Base-by-base conservation (phyloP, 176 grass and related monocot genomes). In the Ananas comosus region DNA sequence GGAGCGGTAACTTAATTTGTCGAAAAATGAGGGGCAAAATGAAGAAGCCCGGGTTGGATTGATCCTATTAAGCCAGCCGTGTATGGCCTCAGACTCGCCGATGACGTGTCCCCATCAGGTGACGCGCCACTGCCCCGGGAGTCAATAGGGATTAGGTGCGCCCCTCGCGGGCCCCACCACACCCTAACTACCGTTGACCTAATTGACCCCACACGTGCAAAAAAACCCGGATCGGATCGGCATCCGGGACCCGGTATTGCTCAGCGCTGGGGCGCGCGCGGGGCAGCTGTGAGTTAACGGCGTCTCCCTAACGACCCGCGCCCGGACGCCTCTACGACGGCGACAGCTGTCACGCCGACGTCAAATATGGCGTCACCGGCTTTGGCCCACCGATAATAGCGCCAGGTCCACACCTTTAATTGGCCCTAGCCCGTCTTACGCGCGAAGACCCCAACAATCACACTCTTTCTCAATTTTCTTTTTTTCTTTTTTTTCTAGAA, bases 51-150 rank as follows among this genome's bases (percentile, higher is more conserved):
- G 17, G 21, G 56, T 19, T 18, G 21, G 2, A 10, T 16, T 61
- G 56, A 18, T 19, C n/a, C 1, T 10, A 7, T 61, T 18, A 18
- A 22, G 2, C 2, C 21, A 0, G 4, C 17, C 22, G 0, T 14
- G 56, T 61, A 4, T 42, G 33, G 17, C 17, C 16, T 10, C 56
- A 16, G 17, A 61, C 56, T 10, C 17, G 11, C 21, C 17, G 56
- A 61, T 61, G 56, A 61, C 56, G 56, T 61, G 56, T 61, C 56
- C 4, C 56, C 56, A 61, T 61, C 56, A 61, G 13, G 56, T 61
- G 56, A 61, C 56, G 56, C 56, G 21, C 56, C 3, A 61, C 21
- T 22, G 17, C 17, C 56, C 56, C 12, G 21, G 4, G 21, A 61
- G 56, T 61, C 56, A 61, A 61, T 61, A n/a, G 7, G n/a, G 17